These are phyloP conservation scores for Carpediemonas membranifera DNA, from an alignment of 78 protist genomes.

Conservation along the genomic window DNA sequence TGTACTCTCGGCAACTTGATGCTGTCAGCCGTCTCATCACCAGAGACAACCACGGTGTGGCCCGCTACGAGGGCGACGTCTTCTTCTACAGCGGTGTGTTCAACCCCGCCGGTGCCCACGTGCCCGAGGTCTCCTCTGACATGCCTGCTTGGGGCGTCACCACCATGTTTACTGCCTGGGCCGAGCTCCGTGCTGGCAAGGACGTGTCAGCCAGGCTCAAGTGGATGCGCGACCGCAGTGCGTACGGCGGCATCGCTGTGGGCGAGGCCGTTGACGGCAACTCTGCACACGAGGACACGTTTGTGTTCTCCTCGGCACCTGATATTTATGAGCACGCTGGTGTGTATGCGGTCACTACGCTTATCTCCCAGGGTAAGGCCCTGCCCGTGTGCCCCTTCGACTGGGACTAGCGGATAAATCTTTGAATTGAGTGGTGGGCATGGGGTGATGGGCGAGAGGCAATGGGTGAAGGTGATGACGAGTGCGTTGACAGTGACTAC, in stretches of 20 bases:
- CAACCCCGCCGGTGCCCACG: neutral
- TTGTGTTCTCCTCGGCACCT: slow-evolving; percentile 19
- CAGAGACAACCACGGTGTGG: neutral
- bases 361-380: no score
- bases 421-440: no score
- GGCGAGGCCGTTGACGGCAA: slow-evolving; percentile 22
- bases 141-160: neutral
- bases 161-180: neutral
- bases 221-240: neutral
- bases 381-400: no score
- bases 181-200: neutral
- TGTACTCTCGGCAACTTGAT: no score
- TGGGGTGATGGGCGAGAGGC: no score
- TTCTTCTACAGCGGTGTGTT: neutral
- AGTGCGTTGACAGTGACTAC: no score
- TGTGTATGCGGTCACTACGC: no score
- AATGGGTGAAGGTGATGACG: no score
- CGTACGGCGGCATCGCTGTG: slow-evolving; percentile 8
- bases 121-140: neutral
- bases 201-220: neutral
- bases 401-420: no score
- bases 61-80: slow-evolving; percentile 5
- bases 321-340: neutral
- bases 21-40: no score
- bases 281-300: neutral